Evolutionary conservation across 2,329 filamentous ascomycete genomes (phyloP).

Genomic region (Lecanosticta acicola): DNA sequence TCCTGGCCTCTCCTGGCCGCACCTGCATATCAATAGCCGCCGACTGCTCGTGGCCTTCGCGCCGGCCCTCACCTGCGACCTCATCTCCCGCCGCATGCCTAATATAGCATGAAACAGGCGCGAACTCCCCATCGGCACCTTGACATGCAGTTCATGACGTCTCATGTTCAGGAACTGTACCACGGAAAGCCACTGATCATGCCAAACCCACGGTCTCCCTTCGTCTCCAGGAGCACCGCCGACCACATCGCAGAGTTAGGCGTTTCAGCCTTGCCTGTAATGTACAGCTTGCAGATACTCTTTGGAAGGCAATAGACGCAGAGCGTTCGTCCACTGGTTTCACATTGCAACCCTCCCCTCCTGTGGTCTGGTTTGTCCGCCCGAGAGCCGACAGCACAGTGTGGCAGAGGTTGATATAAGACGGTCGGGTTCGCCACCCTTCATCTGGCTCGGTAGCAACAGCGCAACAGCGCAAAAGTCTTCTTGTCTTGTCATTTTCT

Average conservation of each 20-base stretch:
- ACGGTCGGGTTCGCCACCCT: constrained; percentile 8
- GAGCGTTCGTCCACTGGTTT: constrained; percentile 14
- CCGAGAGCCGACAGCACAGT: neutral
- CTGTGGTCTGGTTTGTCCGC: constrained; percentile 8
- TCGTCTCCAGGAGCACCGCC: constrained; percentile 18
- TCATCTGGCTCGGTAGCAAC: neutral
- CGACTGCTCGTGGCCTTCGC: constrained; percentile 16
- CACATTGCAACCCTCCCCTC: constrained; percentile 5
- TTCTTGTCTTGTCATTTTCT: constrained; percentile 13
- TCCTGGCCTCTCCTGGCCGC: too few species aligned
- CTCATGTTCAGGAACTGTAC: constrained; percentile 16
- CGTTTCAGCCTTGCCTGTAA: constrained; percentile 17
- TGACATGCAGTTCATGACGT: constrained; percentile 19
- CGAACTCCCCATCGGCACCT: constrained; percentile 20
- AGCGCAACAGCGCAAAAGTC: neutral
- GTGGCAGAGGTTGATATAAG: constrained; percentile 21
- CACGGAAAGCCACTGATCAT: constrained; percentile 15
- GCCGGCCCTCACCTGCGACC: constrained; percentile 8
- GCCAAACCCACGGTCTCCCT: constrained; percentile 3
- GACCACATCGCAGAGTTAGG: constrained; percentile 6
- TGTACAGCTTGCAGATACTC: constrained; percentile 1
- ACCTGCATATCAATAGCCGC: constrained; percentile 17
- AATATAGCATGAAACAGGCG: constrained; percentile 30
- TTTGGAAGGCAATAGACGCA: constrained; percentile 11
- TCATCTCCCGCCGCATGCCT: constrained; percentile 6